phyloP scores from a whole-genome alignment of 1,284 basidiomycete genomes.

The Peniophora sp. region DNA sequence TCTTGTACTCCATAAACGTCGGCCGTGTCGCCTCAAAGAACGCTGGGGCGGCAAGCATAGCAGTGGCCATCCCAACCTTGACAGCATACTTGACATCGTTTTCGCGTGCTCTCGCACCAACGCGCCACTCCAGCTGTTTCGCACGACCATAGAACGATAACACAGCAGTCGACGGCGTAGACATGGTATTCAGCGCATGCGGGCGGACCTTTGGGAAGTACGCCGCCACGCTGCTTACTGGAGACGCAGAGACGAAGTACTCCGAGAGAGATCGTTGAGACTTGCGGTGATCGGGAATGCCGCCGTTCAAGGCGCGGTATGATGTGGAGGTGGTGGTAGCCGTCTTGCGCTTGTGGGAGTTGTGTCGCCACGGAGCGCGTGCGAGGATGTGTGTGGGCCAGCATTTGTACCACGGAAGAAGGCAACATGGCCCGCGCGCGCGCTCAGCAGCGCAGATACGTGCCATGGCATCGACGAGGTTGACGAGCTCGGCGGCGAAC shows the following conservation, averaged over 20 bases:
- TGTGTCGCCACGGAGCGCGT: too few species aligned
- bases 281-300: too few species aligned
- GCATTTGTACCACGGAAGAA: conserved; percentile 30
- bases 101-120: conserved; percentile 65
- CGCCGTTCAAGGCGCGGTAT: too few species aligned
- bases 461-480: conserved; percentile 75
- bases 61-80: conserved; percentile 79
- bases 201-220: conserved; percentile 79
- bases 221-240: conserved; percentile 49
- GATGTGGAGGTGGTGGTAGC: too few species aligned
- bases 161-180: conserved; percentile 61
- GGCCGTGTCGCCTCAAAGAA: conserved; percentile 77
- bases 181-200: conserved; percentile 78
- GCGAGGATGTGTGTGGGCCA: conserved; percentile 10
- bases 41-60: conserved; percentile 77
- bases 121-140: conserved; percentile 68
- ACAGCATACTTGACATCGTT: conserved; percentile 83
- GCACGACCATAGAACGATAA: conserved; percentile 52
- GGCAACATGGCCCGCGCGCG: conserved; percentile 31
- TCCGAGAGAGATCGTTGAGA: conserved; percentile 21
- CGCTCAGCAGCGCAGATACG: conserved; percentile 61
- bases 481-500: conserved; percentile 76
- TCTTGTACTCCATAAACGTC: conserved; percentile 71
- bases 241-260: conserved; percentile 48
- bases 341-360: conserved; percentile 1